phyloP scores from a whole-genome alignment of 768 basidiomycete genomes.

The Amanita brunnescens region DNA sequence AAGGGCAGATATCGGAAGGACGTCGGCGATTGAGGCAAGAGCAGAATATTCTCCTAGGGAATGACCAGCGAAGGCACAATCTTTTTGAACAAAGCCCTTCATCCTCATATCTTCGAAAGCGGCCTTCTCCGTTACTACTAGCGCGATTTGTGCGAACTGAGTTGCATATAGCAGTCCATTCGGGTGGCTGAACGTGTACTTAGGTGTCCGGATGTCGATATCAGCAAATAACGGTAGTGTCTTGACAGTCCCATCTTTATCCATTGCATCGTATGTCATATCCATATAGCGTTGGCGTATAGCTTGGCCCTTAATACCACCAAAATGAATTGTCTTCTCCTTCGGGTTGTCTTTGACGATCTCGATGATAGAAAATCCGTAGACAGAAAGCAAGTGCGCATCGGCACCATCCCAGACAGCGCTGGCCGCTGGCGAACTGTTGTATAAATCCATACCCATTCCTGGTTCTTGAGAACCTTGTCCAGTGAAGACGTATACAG shows the following conservation, averaged over 20 bases:
- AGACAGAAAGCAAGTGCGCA: conserved; percentile 84
- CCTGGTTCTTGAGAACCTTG: conserved; percentile 97
- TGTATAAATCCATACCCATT: conserved; percentile 99
- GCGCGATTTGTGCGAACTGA: conserved; percentile 96
- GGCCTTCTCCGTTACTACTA: conserved; percentile 97
- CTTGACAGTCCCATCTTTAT: conserved; percentile 93
- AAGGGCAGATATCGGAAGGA: conserved; percentile 88
- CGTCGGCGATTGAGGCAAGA: conserved; percentile 94
- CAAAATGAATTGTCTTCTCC: conserved; percentile 97
- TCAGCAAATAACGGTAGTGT: conserved; percentile 94
- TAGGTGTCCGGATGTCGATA: conserved; percentile 88
- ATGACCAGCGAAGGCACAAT: conserved; percentile 94
- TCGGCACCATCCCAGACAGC: conserved; percentile 98
- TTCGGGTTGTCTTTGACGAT: conserved; percentile 99
- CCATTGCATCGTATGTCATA: conserved; percentile 96
- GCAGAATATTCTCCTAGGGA: conserved; percentile 99
- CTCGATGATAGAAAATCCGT: conserved; percentile 98
- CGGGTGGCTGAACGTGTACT: conserved; percentile 98
- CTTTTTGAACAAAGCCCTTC: conserved; percentile 89
- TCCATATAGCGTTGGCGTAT: conserved; percentile 99
- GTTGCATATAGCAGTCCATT: conserved; percentile 94
- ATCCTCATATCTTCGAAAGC: conserved; percentile 97
- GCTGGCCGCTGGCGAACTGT: conserved; percentile 83
- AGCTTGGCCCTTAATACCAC: conserved; percentile 97
- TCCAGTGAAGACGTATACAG: conserved; percentile 96